Percentiles rank a stretch among this genome's conserved stretches.
Evolutionary conservation across 352 stramenopile species (phyloP).

Genomic region (Pythium coloratum): DNA sequence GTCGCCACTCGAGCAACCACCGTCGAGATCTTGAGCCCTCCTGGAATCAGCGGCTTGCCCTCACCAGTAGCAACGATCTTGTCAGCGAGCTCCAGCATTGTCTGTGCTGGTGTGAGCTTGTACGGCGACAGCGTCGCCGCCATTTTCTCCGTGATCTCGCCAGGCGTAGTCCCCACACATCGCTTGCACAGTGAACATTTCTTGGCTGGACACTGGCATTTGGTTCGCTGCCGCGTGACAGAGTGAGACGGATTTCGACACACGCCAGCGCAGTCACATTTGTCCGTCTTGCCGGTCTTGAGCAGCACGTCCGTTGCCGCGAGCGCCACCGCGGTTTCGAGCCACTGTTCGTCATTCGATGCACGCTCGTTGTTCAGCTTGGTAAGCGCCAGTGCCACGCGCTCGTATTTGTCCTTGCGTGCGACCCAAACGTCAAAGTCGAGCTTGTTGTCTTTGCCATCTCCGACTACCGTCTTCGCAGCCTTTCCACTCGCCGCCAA

Average conservation of each 20-base stretch:
- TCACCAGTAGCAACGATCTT: constrained; percentile 52
- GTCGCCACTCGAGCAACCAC: constrained; percentile 62
- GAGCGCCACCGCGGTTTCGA: constrained; percentile 72
- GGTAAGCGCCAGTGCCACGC: constrained; percentile 55
- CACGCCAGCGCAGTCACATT: constrained; percentile 68
- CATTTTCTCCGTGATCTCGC: constrained; percentile 72
- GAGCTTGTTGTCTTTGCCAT: constrained; percentile 31
- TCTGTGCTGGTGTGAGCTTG: constrained; percentile 31
- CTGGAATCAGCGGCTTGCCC: constrained; percentile 38
- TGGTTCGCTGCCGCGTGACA: constrained; percentile 69
- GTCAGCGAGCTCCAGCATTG: constrained; percentile 48
- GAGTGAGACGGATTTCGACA: constrained; percentile 64
- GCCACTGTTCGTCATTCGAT: constrained; percentile 55
- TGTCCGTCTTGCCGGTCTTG: constrained; percentile 68
- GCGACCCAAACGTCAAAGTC: constrained; percentile 85
- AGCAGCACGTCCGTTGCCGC: constrained; percentile 77
- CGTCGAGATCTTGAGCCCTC: constrained; percentile 50
- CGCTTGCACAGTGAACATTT: constrained; percentile 80
- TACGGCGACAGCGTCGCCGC: constrained; percentile 51
- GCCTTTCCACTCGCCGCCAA: background rate
- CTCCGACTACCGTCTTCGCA: background rate
- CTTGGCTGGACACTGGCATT: constrained; percentile 74
- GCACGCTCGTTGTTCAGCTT: constrained; percentile 70
- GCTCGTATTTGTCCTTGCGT: constrained; percentile 88
- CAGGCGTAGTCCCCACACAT: constrained; percentile 58